Evolutionary conservation across 73 alveolate species (phyloP).

Genomic region (Paramecium sonneborni): DNA sequence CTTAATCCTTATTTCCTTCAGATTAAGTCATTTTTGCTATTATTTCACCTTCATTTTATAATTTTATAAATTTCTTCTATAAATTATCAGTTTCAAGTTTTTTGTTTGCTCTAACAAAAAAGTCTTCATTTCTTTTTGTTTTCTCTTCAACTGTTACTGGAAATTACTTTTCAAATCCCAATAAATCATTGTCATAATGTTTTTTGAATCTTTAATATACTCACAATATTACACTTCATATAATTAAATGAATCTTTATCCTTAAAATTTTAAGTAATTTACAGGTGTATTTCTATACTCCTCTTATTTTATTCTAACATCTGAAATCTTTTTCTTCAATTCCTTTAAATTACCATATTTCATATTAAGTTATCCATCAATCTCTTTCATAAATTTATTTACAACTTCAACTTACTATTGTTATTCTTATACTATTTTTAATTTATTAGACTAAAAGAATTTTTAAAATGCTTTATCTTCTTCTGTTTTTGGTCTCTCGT

Average conservation of each 20-base stretch:
- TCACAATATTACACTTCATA: not conserved
- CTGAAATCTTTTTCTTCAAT: not conserved
- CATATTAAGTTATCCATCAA: not conserved
- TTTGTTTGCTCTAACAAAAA: not conserved
- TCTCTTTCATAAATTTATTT: not conserved
- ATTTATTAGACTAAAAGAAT: not conserved
- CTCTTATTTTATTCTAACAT: not conserved
- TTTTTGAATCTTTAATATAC: not conserved
- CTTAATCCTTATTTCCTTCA: slow-evolving; percentile 38
- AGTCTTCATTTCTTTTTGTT: not conserved
- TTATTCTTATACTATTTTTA: not conserved
- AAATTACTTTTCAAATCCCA: slow-evolving; percentile 1
- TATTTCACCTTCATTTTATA: slow-evolving; percentile 33
- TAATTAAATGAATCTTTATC: not conserved
- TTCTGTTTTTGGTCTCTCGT: not conserved
- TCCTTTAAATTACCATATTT: not conserved
- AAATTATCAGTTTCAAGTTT: not conserved
- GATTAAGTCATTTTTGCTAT: not conserved
- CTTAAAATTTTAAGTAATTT: not conserved
- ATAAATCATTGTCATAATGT: not conserved
- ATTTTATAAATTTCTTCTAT: not conserved
- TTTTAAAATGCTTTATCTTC: not conserved
- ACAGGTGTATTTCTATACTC: slow-evolving; percentile 4
- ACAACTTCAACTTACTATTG: not conserved
- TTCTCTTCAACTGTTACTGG: not conserved